A percentile compares a stretch with the other conserved stretches of the same genome.
phyloP scores from a whole-genome alignment of 2,329 filamentous ascomycete species.

The Neofusicoccum laricinum region DNA sequence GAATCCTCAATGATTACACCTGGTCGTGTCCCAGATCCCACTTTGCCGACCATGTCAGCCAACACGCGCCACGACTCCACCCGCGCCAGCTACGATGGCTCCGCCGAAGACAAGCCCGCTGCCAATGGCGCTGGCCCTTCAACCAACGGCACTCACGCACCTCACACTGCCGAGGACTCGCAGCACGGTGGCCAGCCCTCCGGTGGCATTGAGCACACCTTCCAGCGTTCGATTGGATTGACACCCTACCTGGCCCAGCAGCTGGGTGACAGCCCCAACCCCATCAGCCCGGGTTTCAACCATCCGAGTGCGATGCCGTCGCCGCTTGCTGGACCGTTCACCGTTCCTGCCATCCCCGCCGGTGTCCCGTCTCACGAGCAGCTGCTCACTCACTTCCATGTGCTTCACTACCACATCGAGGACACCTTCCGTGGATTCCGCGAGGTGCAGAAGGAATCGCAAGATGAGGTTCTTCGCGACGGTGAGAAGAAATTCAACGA shows the following conservation, averaged over 20 bases:
- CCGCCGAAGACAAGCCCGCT: background rate
- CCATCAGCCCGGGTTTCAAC: slow-evolving; percentile 13
- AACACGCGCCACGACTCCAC: background rate
- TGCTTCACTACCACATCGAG: slow-evolving; percentile 36
- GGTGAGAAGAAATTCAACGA: slow-evolving; percentile 12
- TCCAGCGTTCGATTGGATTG: background rate
- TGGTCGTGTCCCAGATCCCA: background rate
- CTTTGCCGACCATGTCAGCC: background rate
- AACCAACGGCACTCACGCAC: background rate
- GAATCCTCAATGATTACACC: background rate
- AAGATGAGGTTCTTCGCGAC: slow-evolving; percentile 23
- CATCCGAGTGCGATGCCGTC: slow-evolving; percentile 28
- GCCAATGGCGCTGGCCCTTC: background rate
- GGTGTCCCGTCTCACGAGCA: background rate
- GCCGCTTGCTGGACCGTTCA: slow-evolving; percentile 19
- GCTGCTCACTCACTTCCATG: slow-evolving; percentile 31
- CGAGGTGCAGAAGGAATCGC: background rate
- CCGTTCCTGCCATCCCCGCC: background rate
- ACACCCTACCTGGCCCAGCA: slow-evolving; percentile 17
- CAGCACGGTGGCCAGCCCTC: background rate
- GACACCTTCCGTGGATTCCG: slow-evolving; percentile 19
- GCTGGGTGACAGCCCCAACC: background rate
- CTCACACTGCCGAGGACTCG: background rate
- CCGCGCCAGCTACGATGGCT: background rate
- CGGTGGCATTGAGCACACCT: background rate